These are phyloP conservation scores for Phaeosphaeriaceae sp. DNA, from an alignment of 2,329 filamentous ascomycete genomes.

Conservation along the genomic window DNA sequence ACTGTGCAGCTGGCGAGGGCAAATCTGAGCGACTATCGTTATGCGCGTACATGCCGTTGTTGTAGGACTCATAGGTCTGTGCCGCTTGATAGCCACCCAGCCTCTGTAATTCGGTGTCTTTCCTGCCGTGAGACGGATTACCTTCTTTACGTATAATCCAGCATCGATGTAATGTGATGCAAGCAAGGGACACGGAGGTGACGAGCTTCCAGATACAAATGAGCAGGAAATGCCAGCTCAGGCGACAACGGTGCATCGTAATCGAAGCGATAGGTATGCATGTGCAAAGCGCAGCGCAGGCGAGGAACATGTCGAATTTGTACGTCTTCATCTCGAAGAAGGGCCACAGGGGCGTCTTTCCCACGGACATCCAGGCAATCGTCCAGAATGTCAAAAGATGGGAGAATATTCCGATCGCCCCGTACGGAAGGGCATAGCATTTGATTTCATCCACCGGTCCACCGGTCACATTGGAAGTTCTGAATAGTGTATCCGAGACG, in stretches of 20 bases:
- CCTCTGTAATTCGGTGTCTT: not conserved
- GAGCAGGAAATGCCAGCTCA: slow-evolving; percentile 23
- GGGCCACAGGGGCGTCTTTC: slow-evolving; percentile 18
- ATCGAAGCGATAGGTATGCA: slow-evolving; percentile 18
- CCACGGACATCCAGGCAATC: slow-evolving; percentile 52
- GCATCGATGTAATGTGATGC: slow-evolving; percentile 19
- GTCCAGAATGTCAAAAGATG: slow-evolving; percentile 50
- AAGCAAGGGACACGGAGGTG: slow-evolving; percentile 16
- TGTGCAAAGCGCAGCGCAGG: slow-evolving; percentile 7
- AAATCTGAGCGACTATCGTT: too few relatives aligned
- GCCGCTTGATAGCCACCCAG: not conserved
- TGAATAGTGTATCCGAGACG: slow-evolving; percentile 9
- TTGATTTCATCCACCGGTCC: slow-evolving; percentile 20
- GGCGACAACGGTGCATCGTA: slow-evolving; percentile 21
- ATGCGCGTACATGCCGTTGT: not conserved
- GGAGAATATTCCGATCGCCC: slow-evolving; percentile 45
- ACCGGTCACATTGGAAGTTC: slow-evolving; percentile 11
- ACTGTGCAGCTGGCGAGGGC: too few relatives aligned
- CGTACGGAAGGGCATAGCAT: slow-evolving; percentile 29
- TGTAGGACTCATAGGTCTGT: not conserved
- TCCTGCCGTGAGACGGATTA: not conserved
- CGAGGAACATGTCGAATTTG: slow-evolving; percentile 15
- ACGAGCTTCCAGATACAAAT: slow-evolving; percentile 24
- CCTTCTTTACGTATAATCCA: slow-evolving; percentile 2
- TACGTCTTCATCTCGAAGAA: slow-evolving; percentile 4